These are phyloP conservation scores for Claviceps spartinae DNA, from an alignment of 2,329 filamentous ascomycete species.

Conservation along the genomic window DNA sequence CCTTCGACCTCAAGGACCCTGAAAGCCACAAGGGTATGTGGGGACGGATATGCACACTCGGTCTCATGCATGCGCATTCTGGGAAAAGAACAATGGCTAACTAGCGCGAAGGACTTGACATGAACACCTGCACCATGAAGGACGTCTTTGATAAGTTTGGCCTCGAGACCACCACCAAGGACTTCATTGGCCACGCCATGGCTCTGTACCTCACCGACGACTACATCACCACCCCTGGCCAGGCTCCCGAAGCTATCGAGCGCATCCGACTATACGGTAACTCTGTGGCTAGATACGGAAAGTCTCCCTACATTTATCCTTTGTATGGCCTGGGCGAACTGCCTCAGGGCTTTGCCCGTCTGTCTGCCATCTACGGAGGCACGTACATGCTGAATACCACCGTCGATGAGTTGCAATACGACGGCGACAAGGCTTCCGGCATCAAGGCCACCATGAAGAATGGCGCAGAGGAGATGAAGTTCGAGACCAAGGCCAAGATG, in stretches of 20 bases:
- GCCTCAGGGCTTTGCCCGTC: conserved; percentile 90
- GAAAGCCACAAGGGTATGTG: conserved; percentile 74
- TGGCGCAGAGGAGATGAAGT: conserved; percentile 81
- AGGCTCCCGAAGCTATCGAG: conserved; percentile 72
- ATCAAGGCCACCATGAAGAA: conserved; percentile 92
- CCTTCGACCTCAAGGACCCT: conserved; percentile 69
- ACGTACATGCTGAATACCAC: conserved; percentile 99
- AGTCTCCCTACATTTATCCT: conserved; percentile 98
- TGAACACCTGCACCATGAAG: conserved; percentile 76
- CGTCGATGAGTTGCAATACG: conserved; percentile 80
- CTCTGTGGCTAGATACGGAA: conserved; percentile 93
- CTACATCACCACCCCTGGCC: conserved; percentile 63
- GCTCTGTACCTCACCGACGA: conserved; percentile 84
- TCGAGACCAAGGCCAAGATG: conserved; percentile 90
- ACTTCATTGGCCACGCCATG: conserved; percentile 98
- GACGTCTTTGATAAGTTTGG: conserved; percentile 99
- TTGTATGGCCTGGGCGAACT: conserved; percentile 95
- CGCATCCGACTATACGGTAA: conserved; percentile 94
- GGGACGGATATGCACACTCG: not conserved
- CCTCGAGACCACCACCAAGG: conserved; percentile 74
- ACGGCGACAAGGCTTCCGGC: conserved; percentile 72
- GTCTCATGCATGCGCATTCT: not conserved
- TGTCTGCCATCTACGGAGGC: conserved; percentile 95
- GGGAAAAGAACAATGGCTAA: conserved; percentile 8
- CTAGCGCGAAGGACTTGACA: conserved; percentile 52